Percentiles rank a stretch among this genome's conserved stretches.
These are phyloP conservation scores for Microcera coccophila DNA, from an alignment of 2,329 filamentous ascomycete species.

Conservation along the genomic window DNA sequence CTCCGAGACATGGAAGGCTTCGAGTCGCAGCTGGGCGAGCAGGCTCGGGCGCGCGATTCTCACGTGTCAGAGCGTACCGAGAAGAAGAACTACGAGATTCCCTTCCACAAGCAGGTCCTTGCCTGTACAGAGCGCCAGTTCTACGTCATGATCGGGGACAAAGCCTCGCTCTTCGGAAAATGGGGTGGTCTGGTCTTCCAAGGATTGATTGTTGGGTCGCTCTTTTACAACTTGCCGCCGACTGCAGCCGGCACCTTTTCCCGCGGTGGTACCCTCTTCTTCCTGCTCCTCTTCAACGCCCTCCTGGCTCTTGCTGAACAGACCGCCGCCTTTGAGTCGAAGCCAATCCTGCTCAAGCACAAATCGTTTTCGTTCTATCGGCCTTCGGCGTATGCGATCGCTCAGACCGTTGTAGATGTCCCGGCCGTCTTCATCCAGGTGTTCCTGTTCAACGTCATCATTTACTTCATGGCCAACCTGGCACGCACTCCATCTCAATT, in stretches of 20 bases:
- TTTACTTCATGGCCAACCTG: constrained; percentile 77
- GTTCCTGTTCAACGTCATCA: constrained; percentile 63
- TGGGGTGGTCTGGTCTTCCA: constrained; percentile 75
- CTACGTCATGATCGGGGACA: constrained; percentile 74
- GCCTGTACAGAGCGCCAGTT: constrained; percentile 71
- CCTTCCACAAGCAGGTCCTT: constrained; percentile 67
- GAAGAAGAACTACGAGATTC: constrained; percentile 72
- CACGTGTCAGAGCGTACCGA: constrained; percentile 65
- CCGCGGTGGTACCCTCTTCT: constrained; percentile 47
- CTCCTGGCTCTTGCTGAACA: constrained; percentile 74
- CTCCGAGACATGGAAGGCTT: constrained; percentile 60
- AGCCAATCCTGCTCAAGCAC: constrained; percentile 66
- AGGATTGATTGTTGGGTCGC: constrained; percentile 68
- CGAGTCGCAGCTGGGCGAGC: constrained; percentile 56
- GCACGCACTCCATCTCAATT: constrained; percentile 62
- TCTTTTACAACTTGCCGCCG: constrained; percentile 67
- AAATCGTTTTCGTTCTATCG: constrained; percentile 68
- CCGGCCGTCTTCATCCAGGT: constrained; percentile 60
- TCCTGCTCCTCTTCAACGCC: constrained; percentile 50
- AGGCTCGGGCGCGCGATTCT: constrained; percentile 41
- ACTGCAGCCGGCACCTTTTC: constrained; percentile 62
- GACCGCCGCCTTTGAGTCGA: constrained; percentile 58
- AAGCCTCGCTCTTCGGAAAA: constrained; percentile 72
- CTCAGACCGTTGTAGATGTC: constrained; percentile 57
- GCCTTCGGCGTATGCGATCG: constrained; percentile 53